Conservation (phyloP, 208 protist species). For the Jaenimonas drosophilae region DNA sequence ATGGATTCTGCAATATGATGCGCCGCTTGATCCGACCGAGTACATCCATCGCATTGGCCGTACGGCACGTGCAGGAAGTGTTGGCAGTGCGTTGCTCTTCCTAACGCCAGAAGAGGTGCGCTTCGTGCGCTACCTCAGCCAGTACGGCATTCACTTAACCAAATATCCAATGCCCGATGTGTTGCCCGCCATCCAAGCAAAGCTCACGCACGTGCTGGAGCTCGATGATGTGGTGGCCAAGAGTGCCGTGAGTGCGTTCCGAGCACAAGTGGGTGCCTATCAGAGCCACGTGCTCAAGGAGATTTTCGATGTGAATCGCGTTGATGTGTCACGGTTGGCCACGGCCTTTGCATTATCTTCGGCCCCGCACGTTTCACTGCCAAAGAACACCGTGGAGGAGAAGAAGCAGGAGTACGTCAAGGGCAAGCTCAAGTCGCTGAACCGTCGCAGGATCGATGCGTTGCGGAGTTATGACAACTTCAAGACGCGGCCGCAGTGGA, state of each 20-base stretch:
- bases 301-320: slow-evolving; percentile 86
- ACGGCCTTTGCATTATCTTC: slow-evolving; percentile 88
- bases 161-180: slow-evolving; percentile 59
- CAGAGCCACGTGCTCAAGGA: slow-evolving; percentile 90
- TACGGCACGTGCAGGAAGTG: slow-evolving; percentile 91
- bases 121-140: slow-evolving; percentile 85
- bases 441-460: slow-evolving; percentile 43
- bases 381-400: slow-evolving; percentile 48
- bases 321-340: slow-evolving; percentile 90
- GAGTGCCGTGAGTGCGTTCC: slow-evolving; percentile 87
- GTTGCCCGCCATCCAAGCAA: slow-evolving; percentile 71
- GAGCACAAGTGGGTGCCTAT: slow-evolving; percentile 90
- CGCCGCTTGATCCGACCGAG: slow-evolving; percentile 91
- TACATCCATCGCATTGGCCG: slow-evolving; percentile 96
- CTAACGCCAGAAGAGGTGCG: slow-evolving; percentile 83
- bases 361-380: slow-evolving; percentile 69
- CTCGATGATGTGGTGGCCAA: slow-evolving; percentile 81
- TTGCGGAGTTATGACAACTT: slow-evolving; percentile 66
- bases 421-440: slow-evolving; percentile 83
- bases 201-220: slow-evolving; percentile 83
- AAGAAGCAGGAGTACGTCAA: slow-evolving; percentile 81
- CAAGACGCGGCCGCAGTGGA: slow-evolving; percentile 81
- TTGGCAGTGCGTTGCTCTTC: slow-evolving; percentile 90
- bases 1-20: slow-evolving; percentile 98
- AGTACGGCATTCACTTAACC: slow-evolving; percentile 70